phyloP scores from a whole-genome alignment of 768 basidiomycete species.

The Gloeopeniophorella convolvens region DNA sequence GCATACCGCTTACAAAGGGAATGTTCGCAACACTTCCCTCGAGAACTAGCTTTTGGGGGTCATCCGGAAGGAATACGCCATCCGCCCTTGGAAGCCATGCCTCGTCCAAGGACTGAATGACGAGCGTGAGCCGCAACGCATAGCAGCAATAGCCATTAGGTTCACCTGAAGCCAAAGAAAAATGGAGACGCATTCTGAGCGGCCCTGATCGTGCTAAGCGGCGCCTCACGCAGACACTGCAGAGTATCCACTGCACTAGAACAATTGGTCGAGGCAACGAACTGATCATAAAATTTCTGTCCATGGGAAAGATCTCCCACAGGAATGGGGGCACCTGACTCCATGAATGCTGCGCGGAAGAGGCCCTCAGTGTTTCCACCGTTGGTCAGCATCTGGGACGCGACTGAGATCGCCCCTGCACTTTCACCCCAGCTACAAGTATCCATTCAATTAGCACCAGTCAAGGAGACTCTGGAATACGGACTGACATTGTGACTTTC shows the following conservation, averaged over 20 bases:
- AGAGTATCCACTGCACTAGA: constrained; percentile 34
- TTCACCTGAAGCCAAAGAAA: constrained; percentile 28
- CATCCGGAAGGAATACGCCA: constrained; percentile 31
- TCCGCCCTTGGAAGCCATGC: constrained; percentile 37
- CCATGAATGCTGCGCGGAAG: constrained; percentile 39
- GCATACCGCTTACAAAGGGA: constrained; percentile 19
- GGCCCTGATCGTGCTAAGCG: constrained; percentile 26
- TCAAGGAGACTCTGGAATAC: not conserved
- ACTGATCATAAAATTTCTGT: constrained; percentile 25
- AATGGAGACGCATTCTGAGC: constrained; percentile 30
- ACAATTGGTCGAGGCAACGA: constrained; percentile 36
- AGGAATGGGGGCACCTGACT: constrained; percentile 34
- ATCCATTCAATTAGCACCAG: not conserved
- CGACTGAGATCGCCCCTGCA: constrained; percentile 44
- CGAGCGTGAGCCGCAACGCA: not conserved
- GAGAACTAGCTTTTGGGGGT: constrained; percentile 29
- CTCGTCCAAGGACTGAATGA: constrained; percentile 24
- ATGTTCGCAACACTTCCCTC: constrained; percentile 31
- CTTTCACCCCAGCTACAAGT: constrained; percentile 40
- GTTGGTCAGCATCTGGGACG: constrained; percentile 37
- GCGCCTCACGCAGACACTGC: constrained; percentile 35
- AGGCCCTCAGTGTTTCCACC: constrained; percentile 31
- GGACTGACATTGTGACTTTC: constrained; percentile 47
- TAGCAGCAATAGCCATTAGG: not conserved
- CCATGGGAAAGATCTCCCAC: constrained; percentile 26